Base-by-base conservation (phyloP, 306 rosid genomes). In the Ziziphus jujuba region DNA sequence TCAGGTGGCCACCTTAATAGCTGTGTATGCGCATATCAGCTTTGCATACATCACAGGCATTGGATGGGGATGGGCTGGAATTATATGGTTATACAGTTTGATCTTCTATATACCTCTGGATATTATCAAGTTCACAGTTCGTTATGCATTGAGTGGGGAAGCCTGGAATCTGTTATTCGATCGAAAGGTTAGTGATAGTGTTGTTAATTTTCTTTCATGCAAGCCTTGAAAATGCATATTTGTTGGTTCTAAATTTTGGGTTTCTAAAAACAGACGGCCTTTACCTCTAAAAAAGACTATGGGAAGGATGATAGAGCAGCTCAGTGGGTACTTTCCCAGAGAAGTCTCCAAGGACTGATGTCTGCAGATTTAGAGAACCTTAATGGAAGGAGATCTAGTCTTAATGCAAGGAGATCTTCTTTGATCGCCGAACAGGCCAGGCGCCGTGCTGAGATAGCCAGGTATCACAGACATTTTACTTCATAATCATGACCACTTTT, bases 21-120 rank as follows among this genome's bases (percentile, higher is more conserved):
- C 92, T 35, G 95, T 87, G 45, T 90, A 90, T 66, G 97, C 97
- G 59, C 56, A 43, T 22, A 85, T 87, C 57, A 85, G 90, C 80
- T 90, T 90, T 82, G 95, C 95, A 34, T 34, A 74, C 36, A 87
- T 90, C 31, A 75, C 36, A 4, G 95, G 97, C 57, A 87, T 90
- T 73, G 97, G 95, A 85, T 90, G 97, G 97, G 75, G 81, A 78
- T 90, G 97, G 97, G 91, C 95, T 47, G 97, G 95, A 50, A 66
- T 90, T 36, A 87, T 90, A 80, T 90, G 97, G 97, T 28, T 90
- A 60, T 90, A 85, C 60, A 90, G 95, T 63, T 64, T 90, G 72
- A 53, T 87, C 61, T 87, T 90, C 87, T 90, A 90, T 69, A 51
- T 87, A 40, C 97, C 97, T 0, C 71, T 90, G 79, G 95, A 90